phyloP scores from a whole-genome alignment of 148 eudicot species.

The Vaccinium vitisidaea region DNA sequence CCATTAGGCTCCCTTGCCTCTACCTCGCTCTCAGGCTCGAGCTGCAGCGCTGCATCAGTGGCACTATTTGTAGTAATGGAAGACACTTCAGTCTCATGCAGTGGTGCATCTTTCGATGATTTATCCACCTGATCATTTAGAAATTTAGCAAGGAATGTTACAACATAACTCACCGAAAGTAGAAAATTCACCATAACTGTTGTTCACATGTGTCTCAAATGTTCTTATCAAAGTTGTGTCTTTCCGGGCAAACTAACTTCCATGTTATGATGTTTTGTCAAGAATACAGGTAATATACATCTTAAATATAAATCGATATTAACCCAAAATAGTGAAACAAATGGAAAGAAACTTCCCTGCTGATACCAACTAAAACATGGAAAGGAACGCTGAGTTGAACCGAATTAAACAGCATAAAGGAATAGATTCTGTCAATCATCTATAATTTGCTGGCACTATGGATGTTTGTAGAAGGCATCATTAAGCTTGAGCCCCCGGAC shows the following conservation, averaged over 20 bases:
- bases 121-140: slow-evolving; percentile 37
- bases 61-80: slow-evolving; percentile 15
- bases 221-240: background rate
- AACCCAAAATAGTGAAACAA: background rate
- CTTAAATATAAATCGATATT: background rate
- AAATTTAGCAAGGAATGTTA: slow-evolving; percentile 5
- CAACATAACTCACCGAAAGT: background rate
- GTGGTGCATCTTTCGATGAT: slow-evolving; percentile 18
- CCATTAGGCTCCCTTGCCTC: slow-evolving; percentile 10
- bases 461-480: background rate
- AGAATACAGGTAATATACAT: background rate
- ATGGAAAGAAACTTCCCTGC: background rate
- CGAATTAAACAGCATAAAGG: background rate
- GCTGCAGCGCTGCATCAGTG: background rate
- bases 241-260: too few relatives aligned
- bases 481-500: background rate
- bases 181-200: background rate
- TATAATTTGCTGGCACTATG: background rate
- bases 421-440: background rate
- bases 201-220: background rate
- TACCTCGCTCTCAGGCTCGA: slow-evolving; percentile 15
- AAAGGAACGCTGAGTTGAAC: background rate
- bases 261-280: background rate
- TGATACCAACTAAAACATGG: background rate
- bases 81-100: slow-evolving; percentile 32